A percentile compares a stretch with the other conserved stretches of the same genome.
These are phyloP conservation scores for Puccinia triticina DNA, from an alignment of 1,284 basidiomycete species.

Conservation along the genomic window DNA sequence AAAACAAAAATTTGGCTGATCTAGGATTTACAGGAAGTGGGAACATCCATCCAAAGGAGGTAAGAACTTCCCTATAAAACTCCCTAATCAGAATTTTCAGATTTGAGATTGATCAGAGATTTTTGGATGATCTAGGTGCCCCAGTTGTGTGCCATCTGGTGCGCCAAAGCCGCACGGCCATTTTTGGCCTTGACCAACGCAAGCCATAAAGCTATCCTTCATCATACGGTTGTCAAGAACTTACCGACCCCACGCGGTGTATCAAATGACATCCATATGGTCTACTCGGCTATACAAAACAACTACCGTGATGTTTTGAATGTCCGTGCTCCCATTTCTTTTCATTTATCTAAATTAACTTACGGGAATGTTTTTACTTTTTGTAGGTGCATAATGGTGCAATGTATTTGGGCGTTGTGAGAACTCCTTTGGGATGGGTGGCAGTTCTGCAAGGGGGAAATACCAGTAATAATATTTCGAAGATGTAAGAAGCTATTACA, in stretches of 20 bases:
- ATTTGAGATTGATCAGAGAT: background rate
- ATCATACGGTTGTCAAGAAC: background rate
- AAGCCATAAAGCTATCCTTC: background rate
- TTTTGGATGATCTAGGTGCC: background rate
- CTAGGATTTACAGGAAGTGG: background rate
- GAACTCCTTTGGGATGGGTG: too few relatives aligned
- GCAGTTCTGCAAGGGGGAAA: too few relatives aligned
- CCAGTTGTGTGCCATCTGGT: background rate
- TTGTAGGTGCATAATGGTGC: background rate
- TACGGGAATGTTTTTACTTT: background rate
- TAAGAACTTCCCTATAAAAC: background rate
- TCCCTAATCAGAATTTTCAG: background rate
- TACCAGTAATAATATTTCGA: too few relatives aligned
- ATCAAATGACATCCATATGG: constrained; percentile 6
- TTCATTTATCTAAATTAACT: background rate
- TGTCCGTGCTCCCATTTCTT: background rate
- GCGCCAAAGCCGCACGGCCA: background rate
- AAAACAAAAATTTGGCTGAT: too few relatives aligned
- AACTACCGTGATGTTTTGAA: background rate
- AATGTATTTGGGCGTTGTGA: background rate
- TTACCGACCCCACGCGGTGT: background rate
- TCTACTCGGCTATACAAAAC: constrained; percentile 6
- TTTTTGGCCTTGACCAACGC: background rate
- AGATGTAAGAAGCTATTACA: too few relatives aligned
- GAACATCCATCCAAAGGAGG: background rate